phyloP scores from a whole-genome alignment of 2,329 filamentous ascomycete genomes.

The Allantophomopsis lycopodina region DNA sequence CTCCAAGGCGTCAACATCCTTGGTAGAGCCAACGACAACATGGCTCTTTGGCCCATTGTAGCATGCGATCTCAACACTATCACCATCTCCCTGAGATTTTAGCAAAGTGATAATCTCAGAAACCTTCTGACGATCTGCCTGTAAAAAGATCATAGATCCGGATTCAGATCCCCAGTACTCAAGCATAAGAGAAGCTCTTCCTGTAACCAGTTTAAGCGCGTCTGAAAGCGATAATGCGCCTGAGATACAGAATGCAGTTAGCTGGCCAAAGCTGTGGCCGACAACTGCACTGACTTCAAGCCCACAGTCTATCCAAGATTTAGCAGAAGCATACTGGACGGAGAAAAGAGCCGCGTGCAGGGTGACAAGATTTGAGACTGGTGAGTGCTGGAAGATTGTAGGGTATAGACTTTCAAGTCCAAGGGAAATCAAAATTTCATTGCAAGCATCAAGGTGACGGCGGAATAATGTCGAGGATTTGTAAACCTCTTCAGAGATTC shows the following conservation, averaged over 20 bases:
- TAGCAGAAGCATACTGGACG: too few relatives aligned
- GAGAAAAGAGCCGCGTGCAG: too few relatives aligned
- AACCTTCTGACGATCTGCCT: slow-evolving; percentile 16
- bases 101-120: slow-evolving; percentile 4
- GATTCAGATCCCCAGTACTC: slow-evolving; percentile 18
- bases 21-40: slow-evolving; percentile 25
- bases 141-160: slow-evolving; percentile 24
- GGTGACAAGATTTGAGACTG: too few relatives aligned
- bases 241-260: slow-evolving; percentile 20
- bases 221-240: slow-evolving; percentile 17
- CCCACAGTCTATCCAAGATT: slow-evolving; percentile 8
- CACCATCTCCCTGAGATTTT: slow-evolving; percentile 3
- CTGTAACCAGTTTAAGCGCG: slow-evolving; percentile 15
- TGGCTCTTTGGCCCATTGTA: slow-evolving; percentile 28
- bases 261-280: slow-evolving; percentile 23
- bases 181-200: slow-evolving; percentile 18
- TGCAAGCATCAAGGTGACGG: too few relatives aligned
- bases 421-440: too few relatives aligned
- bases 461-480: too few relatives aligned
- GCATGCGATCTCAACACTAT: slow-evolving; percentile 26
- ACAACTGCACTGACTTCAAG: slow-evolving; percentile 18
- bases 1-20: not conserved
- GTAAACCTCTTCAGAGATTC: too few relatives aligned
- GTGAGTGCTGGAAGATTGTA: too few relatives aligned
- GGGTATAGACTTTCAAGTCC: too few relatives aligned